These are phyloP conservation scores for Paramarasmius palmivorus DNA, from an alignment of 1,284 basidiomycete genomes.

Conservation along the genomic window DNA sequence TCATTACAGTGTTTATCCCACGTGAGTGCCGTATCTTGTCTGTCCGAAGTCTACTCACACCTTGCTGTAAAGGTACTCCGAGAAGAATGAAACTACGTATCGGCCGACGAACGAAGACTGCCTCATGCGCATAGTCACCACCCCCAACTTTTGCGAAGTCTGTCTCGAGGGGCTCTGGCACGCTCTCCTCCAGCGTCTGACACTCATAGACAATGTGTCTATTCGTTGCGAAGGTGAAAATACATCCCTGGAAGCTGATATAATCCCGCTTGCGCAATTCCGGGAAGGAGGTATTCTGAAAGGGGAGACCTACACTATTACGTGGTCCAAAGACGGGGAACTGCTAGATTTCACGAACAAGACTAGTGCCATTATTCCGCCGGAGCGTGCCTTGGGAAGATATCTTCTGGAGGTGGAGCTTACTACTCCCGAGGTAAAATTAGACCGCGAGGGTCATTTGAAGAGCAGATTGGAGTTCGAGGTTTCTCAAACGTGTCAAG, in stretches of 20 bases:
- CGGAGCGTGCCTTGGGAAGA: constrained; percentile 31
- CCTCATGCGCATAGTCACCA: constrained; percentile 77
- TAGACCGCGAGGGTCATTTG: constrained; percentile 39
- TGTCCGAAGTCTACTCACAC: constrained; percentile 6
- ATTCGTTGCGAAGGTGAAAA: constrained; percentile 32
- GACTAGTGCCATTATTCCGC: constrained; percentile 43
- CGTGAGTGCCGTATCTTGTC: constrained; percentile 41
- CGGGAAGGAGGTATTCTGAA: constrained; percentile 34
- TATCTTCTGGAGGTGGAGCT: constrained; percentile 53
- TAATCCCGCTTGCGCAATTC: constrained; percentile 64
- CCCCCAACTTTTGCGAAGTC: constrained; percentile 73
- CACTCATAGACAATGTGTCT: constrained; percentile 57
- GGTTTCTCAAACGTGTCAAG: background rate
- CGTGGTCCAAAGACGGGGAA: constrained; percentile 50
- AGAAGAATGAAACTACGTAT: constrained; percentile 62
- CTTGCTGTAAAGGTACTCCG: constrained; percentile 49
- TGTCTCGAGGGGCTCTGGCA: constrained; percentile 77
- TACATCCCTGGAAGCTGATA: constrained; percentile 37
- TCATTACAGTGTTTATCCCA: constrained; percentile 75
- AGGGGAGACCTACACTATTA: constrained; percentile 54
- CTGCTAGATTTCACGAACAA: constrained; percentile 48
- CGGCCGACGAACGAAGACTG: constrained; percentile 83
- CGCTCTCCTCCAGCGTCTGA: constrained; percentile 56
- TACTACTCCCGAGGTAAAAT: constrained; percentile 55
- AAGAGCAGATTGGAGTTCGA: constrained; percentile 4